These are phyloP conservation scores for Coleophoma cylindrospora DNA, from an alignment of 2,329 filamentous ascomycete genomes.

Conservation along the genomic window DNA sequence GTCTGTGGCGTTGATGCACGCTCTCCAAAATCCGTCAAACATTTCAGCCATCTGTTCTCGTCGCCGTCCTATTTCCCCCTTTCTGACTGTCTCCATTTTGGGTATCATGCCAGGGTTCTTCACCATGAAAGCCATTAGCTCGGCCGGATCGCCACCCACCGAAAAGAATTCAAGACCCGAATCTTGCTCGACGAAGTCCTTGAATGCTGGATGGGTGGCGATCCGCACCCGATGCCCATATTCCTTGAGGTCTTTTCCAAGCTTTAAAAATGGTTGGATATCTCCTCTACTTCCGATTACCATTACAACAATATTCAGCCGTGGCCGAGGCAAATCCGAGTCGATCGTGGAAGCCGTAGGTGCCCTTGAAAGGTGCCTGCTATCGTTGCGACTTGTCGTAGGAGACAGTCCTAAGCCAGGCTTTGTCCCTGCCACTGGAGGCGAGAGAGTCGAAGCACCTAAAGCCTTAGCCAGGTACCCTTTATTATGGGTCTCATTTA, in stretches of 20 bases:
- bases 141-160: constrained; percentile 72
- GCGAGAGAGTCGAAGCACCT: constrained; percentile 56
- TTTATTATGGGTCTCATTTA: constrained; percentile 64
- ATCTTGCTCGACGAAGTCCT: constrained; percentile 69
- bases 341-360: constrained; percentile 11
- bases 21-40: constrained; percentile 79
- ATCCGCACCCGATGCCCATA: constrained; percentile 73
- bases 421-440: constrained; percentile 31
- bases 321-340: constrained; percentile 14
- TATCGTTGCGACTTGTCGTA: constrained; percentile 18
- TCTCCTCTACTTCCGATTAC: constrained; percentile 78
- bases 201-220: constrained; percentile 74
- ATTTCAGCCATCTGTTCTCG: constrained; percentile 72
- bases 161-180: constrained; percentile 75
- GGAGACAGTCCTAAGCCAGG: constrained; percentile 4
- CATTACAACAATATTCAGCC: constrained; percentile 75
- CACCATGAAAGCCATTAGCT: constrained; percentile 82
- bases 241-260: constrained; percentile 68
- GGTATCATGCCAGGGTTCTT: constrained; percentile 79
- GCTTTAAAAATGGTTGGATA: constrained; percentile 72
- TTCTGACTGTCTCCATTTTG: constrained; percentile 64
- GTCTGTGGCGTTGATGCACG: constrained; percentile 70
- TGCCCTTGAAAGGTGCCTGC: constrained; percentile 16
- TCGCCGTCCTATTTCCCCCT: constrained; percentile 65
- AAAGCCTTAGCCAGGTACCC: constrained; percentile 72